phyloP scores from a whole-genome alignment of 1,139 yeast species.

The Pichia sp. region DNA sequence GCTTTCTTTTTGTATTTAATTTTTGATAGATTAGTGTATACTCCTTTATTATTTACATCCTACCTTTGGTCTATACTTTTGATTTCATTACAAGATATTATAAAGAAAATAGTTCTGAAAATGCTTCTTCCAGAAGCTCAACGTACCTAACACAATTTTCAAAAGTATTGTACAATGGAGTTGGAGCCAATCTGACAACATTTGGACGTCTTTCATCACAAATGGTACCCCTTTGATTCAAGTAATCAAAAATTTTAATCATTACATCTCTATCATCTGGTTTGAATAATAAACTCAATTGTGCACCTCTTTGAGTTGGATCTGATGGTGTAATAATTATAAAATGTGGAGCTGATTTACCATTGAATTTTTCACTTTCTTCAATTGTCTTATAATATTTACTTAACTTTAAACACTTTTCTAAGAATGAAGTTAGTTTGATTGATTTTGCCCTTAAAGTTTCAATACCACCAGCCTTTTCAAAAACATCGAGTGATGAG shows the following conservation, averaged over 20 bases:
- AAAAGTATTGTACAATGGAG: constrained; percentile 75
- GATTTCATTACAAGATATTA: neutral
- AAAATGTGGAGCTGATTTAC: constrained; percentile 37
- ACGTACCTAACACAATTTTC: constrained; percentile 51
- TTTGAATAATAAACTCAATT: constrained; percentile 64
- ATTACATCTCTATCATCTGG: constrained; percentile 50
- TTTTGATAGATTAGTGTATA: neutral
- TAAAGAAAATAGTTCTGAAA: neutral
- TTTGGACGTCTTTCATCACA: constrained; percentile 89
- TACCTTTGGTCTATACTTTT: neutral
- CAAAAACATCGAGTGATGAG: constrained; percentile 58
- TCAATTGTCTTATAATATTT: constrained; percentile 37
- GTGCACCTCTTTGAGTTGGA: constrained; percentile 65
- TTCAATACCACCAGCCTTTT: constrained; percentile 57
- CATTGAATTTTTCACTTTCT: constrained; percentile 13
- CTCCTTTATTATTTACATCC: neutral
- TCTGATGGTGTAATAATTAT: constrained; percentile 66
- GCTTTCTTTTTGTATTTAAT: neutral
- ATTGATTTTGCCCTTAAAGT: constrained; percentile 51
- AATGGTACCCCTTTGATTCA: constrained; percentile 56
- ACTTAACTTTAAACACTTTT: constrained; percentile 39
- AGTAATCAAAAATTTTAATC: constrained; percentile 50
- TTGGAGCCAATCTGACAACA: constrained; percentile 80
- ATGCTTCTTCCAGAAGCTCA: constrained; percentile 36
- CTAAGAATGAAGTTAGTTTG: constrained; percentile 52